These are phyloP conservation scores for Globisporangium solare DNA, from an alignment of 352 stramenopile genomes.

Conservation along the genomic window DNA sequence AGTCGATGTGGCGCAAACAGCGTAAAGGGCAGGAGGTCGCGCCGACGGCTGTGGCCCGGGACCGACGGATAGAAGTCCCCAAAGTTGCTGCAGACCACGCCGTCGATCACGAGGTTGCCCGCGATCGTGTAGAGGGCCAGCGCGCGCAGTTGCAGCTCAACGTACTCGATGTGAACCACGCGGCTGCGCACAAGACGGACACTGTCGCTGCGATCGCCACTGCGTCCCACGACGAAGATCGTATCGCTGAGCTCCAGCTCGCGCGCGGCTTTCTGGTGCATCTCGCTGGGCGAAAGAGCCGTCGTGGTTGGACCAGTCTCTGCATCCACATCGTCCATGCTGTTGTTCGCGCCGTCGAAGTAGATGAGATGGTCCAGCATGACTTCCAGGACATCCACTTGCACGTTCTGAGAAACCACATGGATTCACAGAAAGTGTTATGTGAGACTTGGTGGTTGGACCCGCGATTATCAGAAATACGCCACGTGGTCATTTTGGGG, in stretches of 20 bases:
- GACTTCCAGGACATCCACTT: conserved; percentile 25
- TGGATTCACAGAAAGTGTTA: background rate
- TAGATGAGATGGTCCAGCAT: conserved; percentile 51
- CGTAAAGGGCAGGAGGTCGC: conserved; percentile 36
- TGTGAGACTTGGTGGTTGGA: conserved; percentile 3
- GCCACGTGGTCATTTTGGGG: background rate
- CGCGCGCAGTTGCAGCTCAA: conserved; percentile 20
- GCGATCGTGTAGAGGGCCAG: conserved; percentile 63
- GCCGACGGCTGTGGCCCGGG: conserved; percentile 17
- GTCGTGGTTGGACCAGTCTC: background rate
- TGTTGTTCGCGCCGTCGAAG: conserved; percentile 5
- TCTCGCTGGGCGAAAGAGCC: conserved; percentile 5
- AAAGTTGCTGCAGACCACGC: conserved; percentile 75
- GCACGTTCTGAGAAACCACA: background rate
- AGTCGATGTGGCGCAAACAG: conserved; percentile 49
- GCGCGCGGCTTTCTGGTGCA: conserved; percentile 42
- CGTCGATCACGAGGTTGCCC: conserved; percentile 65
- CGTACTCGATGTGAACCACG: conserved; percentile 24
- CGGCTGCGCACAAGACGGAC: conserved; percentile 10
- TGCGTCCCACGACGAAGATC: conserved; percentile 27
- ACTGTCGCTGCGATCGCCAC: conserved; percentile 4
- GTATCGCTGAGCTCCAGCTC: conserved; percentile 42
- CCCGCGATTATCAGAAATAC: background rate
- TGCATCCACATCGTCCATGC: no score
- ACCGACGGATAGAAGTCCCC: conserved; percentile 56